A percentile compares a stretch with the other conserved stretches of the same genome.
phyloP scores from a whole-genome alignment of 2,329 filamentous ascomycete species.

The Nothomitra cinnamomea region DNA sequence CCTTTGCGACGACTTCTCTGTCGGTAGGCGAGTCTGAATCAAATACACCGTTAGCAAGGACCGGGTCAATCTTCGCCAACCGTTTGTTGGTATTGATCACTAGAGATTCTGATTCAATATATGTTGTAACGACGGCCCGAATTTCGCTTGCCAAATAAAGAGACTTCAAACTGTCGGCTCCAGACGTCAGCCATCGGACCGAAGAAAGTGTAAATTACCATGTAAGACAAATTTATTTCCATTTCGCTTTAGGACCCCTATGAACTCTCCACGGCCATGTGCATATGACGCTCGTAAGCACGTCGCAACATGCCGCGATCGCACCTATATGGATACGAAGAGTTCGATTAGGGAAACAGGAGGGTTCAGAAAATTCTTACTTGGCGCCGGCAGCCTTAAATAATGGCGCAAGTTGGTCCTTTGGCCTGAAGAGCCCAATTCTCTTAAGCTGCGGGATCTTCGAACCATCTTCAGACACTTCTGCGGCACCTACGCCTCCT shows the following conservation, averaged over 20 bases:
- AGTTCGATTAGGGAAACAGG: too few species aligned
- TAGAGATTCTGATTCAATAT: slow-evolving; percentile 40
- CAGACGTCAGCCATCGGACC: neutral
- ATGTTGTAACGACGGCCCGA: slow-evolving; percentile 37
- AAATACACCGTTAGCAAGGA: slow-evolving; percentile 44
- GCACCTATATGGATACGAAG: too few species aligned
- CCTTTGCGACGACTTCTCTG: slow-evolving; percentile 37
- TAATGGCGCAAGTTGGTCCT: slow-evolving; percentile 37
- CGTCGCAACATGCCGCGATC: too few species aligned
- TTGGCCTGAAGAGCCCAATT: slow-evolving; percentile 37
- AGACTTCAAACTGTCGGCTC: slow-evolving; percentile 22
- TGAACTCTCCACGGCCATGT: too few species aligned
- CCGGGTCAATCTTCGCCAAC: slow-evolving; percentile 42
- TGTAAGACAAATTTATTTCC: too few species aligned
- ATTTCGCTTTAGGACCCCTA: too few species aligned
- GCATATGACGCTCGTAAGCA: too few species aligned
- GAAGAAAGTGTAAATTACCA: neutral
- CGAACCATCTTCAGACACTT: slow-evolving; percentile 20
- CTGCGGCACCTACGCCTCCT: slow-evolving; percentile 22
- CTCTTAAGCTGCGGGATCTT: slow-evolving; percentile 30
- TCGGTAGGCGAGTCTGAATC: slow-evolving; percentile 34
- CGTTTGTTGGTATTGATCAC: slow-evolving; percentile 41
- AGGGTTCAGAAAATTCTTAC: neutral
- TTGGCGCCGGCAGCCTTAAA: slow-evolving; percentile 25
- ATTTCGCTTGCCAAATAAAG: slow-evolving; percentile 44